Percentiles rank a stretch among this genome's conserved stretches.
phyloP scores from a whole-genome alignment of 352 stramenopile species.

The Globisporangium spinosum region DNA sequence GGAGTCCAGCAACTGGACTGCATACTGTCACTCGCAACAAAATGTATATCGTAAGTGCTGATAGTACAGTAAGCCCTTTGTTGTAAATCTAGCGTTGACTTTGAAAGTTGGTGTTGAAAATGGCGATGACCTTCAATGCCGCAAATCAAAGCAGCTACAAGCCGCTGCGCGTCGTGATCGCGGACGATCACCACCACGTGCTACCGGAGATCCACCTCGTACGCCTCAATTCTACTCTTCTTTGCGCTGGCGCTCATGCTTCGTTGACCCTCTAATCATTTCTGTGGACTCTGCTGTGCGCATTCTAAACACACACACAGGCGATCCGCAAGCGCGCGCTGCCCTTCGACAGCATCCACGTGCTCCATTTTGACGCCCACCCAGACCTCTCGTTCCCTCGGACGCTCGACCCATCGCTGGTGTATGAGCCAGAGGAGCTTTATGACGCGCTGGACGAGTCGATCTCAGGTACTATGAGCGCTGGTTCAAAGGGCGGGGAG shows the following conservation, averaged over 20 bases:
- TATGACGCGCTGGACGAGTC: slow-evolving; percentile 76
- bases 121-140: neutral
- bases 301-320: slow-evolving; percentile 19
- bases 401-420: slow-evolving; percentile 30
- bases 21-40: neutral
- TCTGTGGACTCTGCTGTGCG: neutral
- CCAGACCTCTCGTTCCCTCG: slow-evolving; percentile 79
- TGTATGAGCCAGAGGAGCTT: slow-evolving; percentile 65
- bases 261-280: neutral
- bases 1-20: no score
- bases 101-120: neutral
- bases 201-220: slow-evolving; percentile 69
- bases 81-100: neutral
- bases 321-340: slow-evolving; percentile 68
- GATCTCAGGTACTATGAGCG: slow-evolving; percentile 22
- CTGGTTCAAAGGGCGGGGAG: neutral
- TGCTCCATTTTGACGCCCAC: slow-evolving; percentile 86
- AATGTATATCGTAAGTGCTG: neutral
- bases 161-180: slow-evolving; percentile 44
- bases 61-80: neutral
- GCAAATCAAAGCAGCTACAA: neutral
- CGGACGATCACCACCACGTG: slow-evolving; percentile 81
- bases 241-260: neutral
- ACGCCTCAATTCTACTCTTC: neutral
- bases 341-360: slow-evolving; percentile 57